Base-by-base conservation (phyloP, 352 stramenopile species). In the Phytophthora pini region DNA sequence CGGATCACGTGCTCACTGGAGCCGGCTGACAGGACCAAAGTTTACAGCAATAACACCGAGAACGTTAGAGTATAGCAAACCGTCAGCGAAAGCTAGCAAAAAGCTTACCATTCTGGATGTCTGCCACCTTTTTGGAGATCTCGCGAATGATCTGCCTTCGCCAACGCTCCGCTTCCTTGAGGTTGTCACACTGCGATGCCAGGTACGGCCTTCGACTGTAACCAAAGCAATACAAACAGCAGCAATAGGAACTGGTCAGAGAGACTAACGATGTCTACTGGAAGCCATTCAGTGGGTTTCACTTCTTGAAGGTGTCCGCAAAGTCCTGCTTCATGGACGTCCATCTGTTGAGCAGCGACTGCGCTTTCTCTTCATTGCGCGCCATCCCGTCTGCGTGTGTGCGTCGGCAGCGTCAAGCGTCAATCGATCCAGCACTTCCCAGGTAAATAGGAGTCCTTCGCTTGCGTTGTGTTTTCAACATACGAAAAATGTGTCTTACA, bases 301-400 rank as follows among this genome's bases (percentile, higher is more conserved):
- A 94, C 86, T 89, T 90, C 56, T 92, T 90, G 62, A 94, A 92
- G 31, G 84, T 93, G 55, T 88, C 82, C 24, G 77, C 80, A 59
- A 97, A 92, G 63, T 98, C 84, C 68, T 98, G 86, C 44, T 98
- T 98, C 94, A 99, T 98, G 31, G 84, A 90, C 62, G 97, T 96
- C 97, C 97, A 99, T 90, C 98, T 97, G 79, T 99, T 99, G 60
- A 99, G 82, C 88, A 99, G 97, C 54, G 88, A 94, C 77, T 98
- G 93, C 63, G 96, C 95, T 76, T 99, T 99, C 88, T 99, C 97
- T 72, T 99, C 97, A 75, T 98, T 98, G 60, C 97, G 93, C 27
- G 97, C 97, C 97, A 99, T 99, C 32, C 36, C 80, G 17, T 39
- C 24, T 60, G 36, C 13, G 29, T 26, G 24, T 26, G 24, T 26